Conservation (phyloP, 106 monocot species). For the Posidonia australis region DNA sequence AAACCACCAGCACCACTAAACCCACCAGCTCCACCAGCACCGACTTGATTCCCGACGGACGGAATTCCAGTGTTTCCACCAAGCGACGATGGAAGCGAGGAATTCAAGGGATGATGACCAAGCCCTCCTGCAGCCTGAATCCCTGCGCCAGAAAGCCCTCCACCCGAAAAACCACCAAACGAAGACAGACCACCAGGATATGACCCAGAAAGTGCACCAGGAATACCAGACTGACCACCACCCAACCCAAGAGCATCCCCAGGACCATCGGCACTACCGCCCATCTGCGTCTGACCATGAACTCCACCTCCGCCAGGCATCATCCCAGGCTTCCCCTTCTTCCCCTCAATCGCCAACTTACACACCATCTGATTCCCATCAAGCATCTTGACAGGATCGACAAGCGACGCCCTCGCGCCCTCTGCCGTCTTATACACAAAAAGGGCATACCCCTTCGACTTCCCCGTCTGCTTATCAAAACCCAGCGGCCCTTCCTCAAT, state of each 20-base stretch:
- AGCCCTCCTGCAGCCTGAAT: slow-evolving; percentile 16
- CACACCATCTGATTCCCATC: slow-evolving; percentile 47
- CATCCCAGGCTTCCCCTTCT: slow-evolving; percentile 40
- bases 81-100: slow-evolving; percentile 11
- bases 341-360: slow-evolving; percentile 68
- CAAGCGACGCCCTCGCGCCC: slow-evolving; percentile 51
- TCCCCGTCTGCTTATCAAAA: slow-evolving; percentile 68
- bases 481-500: slow-evolving; percentile 94
- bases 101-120: slow-evolving; percentile 17
- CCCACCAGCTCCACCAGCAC: slow-evolving; percentile 11
- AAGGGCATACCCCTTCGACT: slow-evolving; percentile 61
- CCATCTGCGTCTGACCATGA: slow-evolving; percentile 8
- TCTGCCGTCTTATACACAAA: slow-evolving; percentile 80
- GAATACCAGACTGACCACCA: slow-evolving; percentile 3
- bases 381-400: slow-evolving; percentile 52
- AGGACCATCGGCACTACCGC: slow-evolving; percentile 4
- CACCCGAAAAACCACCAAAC: slow-evolving; percentile 18
- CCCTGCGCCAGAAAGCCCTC: slow-evolving; percentile 2
- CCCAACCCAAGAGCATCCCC: slow-evolving; percentile 17
- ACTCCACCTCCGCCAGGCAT: slow-evolving; percentile 1
- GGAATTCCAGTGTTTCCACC: slow-evolving; percentile 21
- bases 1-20: slow-evolving; percentile 3
- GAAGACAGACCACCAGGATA: slow-evolving; percentile 30
- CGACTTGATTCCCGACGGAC: slow-evolving; percentile 18
- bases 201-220: slow-evolving; percentile 1